Evolutionary conservation across 345 rosid genomes (phyloP).

Genomic region (Balakata baccata): DNA sequence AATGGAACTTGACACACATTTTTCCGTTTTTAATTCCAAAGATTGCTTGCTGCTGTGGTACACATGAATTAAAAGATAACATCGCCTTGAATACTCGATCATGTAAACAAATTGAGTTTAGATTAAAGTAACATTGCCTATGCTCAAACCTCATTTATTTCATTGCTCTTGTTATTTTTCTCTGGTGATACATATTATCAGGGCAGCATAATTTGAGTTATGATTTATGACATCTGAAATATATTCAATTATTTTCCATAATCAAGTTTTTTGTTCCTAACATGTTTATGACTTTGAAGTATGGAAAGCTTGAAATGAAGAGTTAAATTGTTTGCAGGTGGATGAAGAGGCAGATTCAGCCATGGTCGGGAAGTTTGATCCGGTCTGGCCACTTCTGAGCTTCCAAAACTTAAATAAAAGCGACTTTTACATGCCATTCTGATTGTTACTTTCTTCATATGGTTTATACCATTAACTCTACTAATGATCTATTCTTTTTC

Average conservation of each 20-base stretch:
- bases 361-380: slow-evolving; percentile 34
- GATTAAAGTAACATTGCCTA: no score
- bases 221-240: neutral
- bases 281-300: neutral
- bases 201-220: neutral
- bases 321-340: slow-evolving; percentile 26
- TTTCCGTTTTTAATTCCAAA: no score
- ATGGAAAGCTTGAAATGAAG: neutral
- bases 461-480: neutral
- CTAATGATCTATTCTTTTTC: neutral
- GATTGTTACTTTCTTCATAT: neutral
- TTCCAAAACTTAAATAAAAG: neutral
- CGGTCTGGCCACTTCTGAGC: slow-evolving; percentile 21
- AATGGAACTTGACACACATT: no score
- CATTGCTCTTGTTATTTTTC: no score
- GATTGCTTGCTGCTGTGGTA: no score
- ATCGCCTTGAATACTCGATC: no score
- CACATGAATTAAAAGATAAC: no score
- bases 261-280: neutral
- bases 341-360: slow-evolving; percentile 47
- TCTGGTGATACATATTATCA: neutral
- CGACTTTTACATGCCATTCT: neutral
- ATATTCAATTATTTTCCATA: neutral
- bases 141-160: no score
- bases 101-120: no score